Evolutionary conservation across 148 eudicot species (phyloP).

Genomic region (Nepenthes gracilis): DNA sequence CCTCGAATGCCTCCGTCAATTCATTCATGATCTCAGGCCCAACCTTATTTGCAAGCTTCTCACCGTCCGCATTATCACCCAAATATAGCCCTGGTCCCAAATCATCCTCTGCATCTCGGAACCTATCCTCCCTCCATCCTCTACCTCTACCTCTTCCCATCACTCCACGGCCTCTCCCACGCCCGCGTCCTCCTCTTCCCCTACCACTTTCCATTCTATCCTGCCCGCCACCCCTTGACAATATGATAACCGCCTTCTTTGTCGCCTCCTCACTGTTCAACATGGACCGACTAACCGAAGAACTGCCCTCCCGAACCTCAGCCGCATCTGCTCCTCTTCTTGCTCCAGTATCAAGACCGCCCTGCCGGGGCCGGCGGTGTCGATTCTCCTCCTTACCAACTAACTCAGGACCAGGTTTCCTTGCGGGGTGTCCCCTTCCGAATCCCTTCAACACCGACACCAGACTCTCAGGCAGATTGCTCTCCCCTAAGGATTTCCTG

Average conservation of each 20-base stretch:
- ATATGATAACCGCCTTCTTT: constrained; percentile 8
- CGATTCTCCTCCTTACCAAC: constrained; percentile 31
- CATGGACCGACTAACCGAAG: constrained; percentile 6
- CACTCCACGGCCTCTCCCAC: constrained; percentile 19
- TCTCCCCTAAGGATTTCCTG: constrained; percentile 13
- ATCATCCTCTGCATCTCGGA: constrained; percentile 3
- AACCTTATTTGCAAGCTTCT: constrained; percentile 42
- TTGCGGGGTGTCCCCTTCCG: constrained; percentile 46
- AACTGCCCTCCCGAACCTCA: constrained; percentile 1
- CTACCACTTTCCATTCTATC: constrained; percentile 4
- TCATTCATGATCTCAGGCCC: constrained; percentile 47
- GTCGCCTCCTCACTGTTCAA: constrained; percentile 25
- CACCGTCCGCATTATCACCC: constrained; percentile 45
- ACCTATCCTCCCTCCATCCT: constrained; percentile 8
- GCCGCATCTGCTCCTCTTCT: constrained; percentile 5
- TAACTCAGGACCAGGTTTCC: not conserved
- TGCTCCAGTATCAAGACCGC: constrained; percentile 6
- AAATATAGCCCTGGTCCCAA: not conserved
- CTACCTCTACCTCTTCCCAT: not conserved
- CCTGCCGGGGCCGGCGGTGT: no score
- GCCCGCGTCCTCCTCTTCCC: constrained; percentile 7
- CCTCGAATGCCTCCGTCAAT: constrained; percentile 60
- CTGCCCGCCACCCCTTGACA: not conserved
- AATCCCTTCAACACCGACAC: constrained; percentile 27
- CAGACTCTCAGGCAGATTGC: constrained; percentile 19